A percentile compares a stretch with the other conserved stretches of the same genome.
Evolutionary conservation across 108 stramenopile species (phyloP).

Genomic region (Cyclotella baltica): DNA sequence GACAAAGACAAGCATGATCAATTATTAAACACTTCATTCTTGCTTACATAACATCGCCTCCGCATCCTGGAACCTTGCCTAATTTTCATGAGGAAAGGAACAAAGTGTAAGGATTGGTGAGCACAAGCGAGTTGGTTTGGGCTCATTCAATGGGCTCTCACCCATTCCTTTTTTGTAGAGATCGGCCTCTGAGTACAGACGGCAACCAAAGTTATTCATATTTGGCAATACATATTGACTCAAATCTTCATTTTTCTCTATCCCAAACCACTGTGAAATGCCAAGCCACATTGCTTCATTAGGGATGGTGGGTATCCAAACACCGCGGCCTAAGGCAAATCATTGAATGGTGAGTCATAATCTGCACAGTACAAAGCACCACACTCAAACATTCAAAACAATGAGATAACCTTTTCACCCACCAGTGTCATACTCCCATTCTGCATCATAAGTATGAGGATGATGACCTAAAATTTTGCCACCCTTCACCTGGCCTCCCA

Average conservation of each 20-base stretch:
- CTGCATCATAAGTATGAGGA: constrained; percentile 21
- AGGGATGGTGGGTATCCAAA: constrained; percentile 48
- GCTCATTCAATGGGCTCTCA: not conserved
- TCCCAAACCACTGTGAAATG: constrained; percentile 31
- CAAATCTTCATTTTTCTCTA: constrained; percentile 5
- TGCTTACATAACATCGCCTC: constrained; percentile 17
- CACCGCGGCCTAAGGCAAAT: constrained; percentile 36
- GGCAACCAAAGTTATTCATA: constrained; percentile 31
- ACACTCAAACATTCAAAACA: too few species aligned
- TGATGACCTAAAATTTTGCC: constrained; percentile 36
- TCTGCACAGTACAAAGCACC: not conserved
- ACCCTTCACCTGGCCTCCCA: constrained; percentile 48
- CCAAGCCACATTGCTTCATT: constrained; percentile 24
- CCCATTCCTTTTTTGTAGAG: constrained; percentile 15
- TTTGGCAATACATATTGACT: constrained; percentile 43
- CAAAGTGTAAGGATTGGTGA: not conserved
- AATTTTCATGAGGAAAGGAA: not conserved
- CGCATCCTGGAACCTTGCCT: constrained; percentile 29
- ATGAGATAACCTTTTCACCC: too few species aligned
- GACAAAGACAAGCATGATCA: too few species aligned
- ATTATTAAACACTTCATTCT: not conserved
- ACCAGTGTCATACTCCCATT: constrained; percentile 20
- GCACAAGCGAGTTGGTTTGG: not conserved
- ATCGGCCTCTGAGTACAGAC: constrained; percentile 31
- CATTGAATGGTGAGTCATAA: too few species aligned